These are phyloP conservation scores for Plectosphaerella plurivora DNA, from an alignment of 2,329 filamentous ascomycete species.

Conservation along the genomic window DNA sequence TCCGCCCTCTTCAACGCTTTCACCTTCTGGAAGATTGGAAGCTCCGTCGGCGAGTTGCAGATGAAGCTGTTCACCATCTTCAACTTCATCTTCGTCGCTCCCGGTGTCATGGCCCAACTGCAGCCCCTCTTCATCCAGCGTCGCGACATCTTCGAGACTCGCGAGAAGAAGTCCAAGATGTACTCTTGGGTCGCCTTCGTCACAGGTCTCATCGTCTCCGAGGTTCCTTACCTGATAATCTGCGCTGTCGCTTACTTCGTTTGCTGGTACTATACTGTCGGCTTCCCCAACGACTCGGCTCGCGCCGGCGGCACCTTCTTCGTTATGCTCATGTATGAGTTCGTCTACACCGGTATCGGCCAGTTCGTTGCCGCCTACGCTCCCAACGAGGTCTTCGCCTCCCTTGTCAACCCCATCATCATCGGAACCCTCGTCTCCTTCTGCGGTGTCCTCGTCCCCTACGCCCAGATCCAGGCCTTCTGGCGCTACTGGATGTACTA, in stretches of 20 bases:
- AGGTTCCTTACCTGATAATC: slow-evolving; percentile 39
- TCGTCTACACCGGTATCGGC: slow-evolving; percentile 36
- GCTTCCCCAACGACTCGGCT: slow-evolving; percentile 25
- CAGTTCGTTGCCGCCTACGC: slow-evolving; percentile 43
- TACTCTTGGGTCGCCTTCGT: slow-evolving; percentile 45
- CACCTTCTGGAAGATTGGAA: slow-evolving; percentile 42
- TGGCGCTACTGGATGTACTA: slow-evolving; percentile 45
- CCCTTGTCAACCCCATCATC: slow-evolving; percentile 39
- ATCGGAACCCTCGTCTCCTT: slow-evolving; percentile 32
- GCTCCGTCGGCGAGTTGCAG: slow-evolving; percentile 33
- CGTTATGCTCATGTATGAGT: slow-evolving; percentile 33
- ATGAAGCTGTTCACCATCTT: slow-evolving; percentile 36
- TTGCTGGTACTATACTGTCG: slow-evolving; percentile 38
- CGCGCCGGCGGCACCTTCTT: slow-evolving; percentile 30
- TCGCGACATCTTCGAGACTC: slow-evolving; percentile 42
- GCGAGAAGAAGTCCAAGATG: slow-evolving; percentile 47
- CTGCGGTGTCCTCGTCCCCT: slow-evolving; percentile 19
- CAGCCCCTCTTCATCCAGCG: slow-evolving; percentile 44
- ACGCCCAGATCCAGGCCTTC: slow-evolving; percentile 14
- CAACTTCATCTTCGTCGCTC: slow-evolving; percentile 49
- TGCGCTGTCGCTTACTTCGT: slow-evolving; percentile 39
- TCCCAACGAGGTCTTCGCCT: slow-evolving; percentile 44
- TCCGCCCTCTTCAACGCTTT: slow-evolving; percentile 43
- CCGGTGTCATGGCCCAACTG: slow-evolving; percentile 41
- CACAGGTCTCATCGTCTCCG: slow-evolving; percentile 38